Percentiles rank a stretch among this genome's conserved stretches.
These are phyloP conservation scores for Diplocarpon mali DNA, from an alignment of 2,329 filamentous ascomycete species.

Conservation along the genomic window DNA sequence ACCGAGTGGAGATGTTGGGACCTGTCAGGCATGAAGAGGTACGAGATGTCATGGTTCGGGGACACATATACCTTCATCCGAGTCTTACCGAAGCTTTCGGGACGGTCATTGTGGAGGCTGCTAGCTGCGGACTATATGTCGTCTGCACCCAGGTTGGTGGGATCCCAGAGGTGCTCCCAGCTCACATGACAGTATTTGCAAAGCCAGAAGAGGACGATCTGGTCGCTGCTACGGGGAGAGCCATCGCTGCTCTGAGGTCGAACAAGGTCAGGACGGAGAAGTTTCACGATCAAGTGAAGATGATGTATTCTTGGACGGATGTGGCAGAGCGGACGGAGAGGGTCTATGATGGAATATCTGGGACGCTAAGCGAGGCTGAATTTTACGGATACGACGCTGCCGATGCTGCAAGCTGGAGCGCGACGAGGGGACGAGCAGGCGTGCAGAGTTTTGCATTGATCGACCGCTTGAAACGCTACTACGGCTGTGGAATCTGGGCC, in stretches of 20 bases:
- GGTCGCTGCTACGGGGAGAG: conserved; percentile 77
- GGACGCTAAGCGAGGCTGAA: conserved; percentile 72
- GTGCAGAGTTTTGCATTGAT: conserved; percentile 86
- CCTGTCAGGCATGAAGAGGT: conserved; percentile 93
- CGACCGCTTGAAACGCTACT: conserved; percentile 90
- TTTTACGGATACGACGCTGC: conserved; percentile 75
- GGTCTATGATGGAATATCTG: conserved; percentile 88
- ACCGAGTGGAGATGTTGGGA: conserved; percentile 85
- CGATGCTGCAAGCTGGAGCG: conserved; percentile 51
- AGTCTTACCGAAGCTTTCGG: conserved; percentile 94
- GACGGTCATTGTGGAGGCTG: conserved; percentile 94
- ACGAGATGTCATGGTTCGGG: conserved; percentile 91
- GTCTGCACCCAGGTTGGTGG: conserved; percentile 95
- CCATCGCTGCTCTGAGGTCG: conserved; percentile 74
- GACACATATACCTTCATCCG: conserved; percentile 93
- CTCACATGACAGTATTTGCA: conserved; percentile 95
- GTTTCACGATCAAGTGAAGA: conserved; percentile 93
- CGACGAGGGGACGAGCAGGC: conserved; percentile 54
- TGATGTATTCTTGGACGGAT: conserved; percentile 98
- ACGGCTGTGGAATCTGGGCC: conserved; percentile 96
- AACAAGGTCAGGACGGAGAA: conserved; percentile 83
- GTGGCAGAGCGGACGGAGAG: conserved; percentile 88
- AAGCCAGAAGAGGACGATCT: conserved; percentile 95
- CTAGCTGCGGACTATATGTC: conserved; percentile 89
- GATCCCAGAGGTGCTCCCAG: conserved; percentile 89